Evolutionary conservation across 495 filamentous ascomycete species (phyloP).

Genomic region (Parathielavia appendiculata): DNA sequence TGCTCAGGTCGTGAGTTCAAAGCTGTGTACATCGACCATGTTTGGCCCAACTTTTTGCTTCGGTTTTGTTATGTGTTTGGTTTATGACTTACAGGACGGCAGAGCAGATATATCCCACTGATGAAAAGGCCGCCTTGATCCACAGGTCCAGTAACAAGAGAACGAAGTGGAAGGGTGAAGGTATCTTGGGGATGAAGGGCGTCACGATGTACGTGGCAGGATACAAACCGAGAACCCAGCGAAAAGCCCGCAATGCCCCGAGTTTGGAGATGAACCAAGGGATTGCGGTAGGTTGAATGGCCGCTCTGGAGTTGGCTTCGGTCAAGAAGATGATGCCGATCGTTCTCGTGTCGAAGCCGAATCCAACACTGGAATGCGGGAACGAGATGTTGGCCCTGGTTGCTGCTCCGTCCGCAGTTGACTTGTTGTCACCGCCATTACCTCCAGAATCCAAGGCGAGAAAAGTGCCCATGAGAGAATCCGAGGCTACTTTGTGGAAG

Average conservation of each 20-base stretch:
- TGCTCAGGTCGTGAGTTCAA: too few relatives aligned
- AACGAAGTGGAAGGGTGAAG: background rate
- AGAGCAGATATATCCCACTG: constrained; percentile 13
- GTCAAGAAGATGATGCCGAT: constrained; percentile 13
- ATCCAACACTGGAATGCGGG: background rate
- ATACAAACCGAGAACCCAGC: constrained; percentile 9
- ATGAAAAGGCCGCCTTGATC: constrained; percentile 10
- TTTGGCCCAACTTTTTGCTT: too few relatives aligned
- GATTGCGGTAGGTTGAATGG: constrained; percentile 8
- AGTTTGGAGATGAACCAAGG: constrained; percentile 8
- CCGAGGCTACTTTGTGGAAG: constrained; percentile 15
- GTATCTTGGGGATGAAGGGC: constrained; percentile 10
- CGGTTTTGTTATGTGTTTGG: too few relatives aligned
- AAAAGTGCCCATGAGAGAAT: constrained; percentile 10
- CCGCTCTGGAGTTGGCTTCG: constrained; percentile 5
- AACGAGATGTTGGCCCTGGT: background rate
- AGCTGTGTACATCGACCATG: too few relatives aligned
- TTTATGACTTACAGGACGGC: constrained; percentile 11
- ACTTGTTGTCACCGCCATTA: too few relatives aligned
- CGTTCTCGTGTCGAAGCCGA: background rate
- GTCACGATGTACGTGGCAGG: constrained; percentile 13
- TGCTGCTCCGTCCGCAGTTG: background rate
- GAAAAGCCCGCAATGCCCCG: constrained; percentile 5
- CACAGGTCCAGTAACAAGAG: constrained; percentile 10
- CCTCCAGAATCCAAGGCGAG: background rate